Evolutionary conservation across 129 eudicot species (phyloP), one percentile per base, ranked within the genome.

Genomic region (Chrysanthemum makinoi): DNA sequence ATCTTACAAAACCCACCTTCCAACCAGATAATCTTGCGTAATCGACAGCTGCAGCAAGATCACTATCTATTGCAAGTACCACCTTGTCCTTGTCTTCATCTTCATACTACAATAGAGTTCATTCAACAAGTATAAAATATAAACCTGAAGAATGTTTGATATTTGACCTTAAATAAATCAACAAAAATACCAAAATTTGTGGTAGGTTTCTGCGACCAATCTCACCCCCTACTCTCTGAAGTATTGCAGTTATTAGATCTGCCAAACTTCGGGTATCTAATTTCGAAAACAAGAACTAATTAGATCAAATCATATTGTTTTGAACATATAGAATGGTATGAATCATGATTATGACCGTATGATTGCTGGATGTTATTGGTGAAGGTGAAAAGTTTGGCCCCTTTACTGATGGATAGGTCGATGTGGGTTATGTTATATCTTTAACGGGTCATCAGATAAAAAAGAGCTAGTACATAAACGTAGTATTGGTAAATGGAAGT

Each of bases 31-130:
- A 79, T 76, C 84, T 84, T 56, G 99, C 99, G 49, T 95, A 89
- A 60, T 95, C 97, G 14, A 95, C 86, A 64, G 97, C 99, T 56
- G 97, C 96, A 68, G 80, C 80, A 72, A 95, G 96, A 84, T 95
- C 99, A 75, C 89, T 72, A 82, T 95, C 99, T 5, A 94, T 85
- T 71, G 94, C 94, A 39, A 95, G 85, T 33, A 95, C 82, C 56
- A 95, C 96, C 56, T 79, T 83, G 74, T 95, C 99, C 39, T 83
- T 81, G 71, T 95, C 99, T 81, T 90, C 96, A 68, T 95, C 99
- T 80, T 95, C 97, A 78, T 95, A 95, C 99, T 95, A 75, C 77
- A 79, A 13, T 56, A 30, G 8, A 1, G 73, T 62, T 35, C 44
- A 35, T 14, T 26, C 68, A 26, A 61, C 69, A 65, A 68, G 68